Conservation (phyloP, 768 basidiomycete genomes). For the Melanogaster broomeanus region DNA sequence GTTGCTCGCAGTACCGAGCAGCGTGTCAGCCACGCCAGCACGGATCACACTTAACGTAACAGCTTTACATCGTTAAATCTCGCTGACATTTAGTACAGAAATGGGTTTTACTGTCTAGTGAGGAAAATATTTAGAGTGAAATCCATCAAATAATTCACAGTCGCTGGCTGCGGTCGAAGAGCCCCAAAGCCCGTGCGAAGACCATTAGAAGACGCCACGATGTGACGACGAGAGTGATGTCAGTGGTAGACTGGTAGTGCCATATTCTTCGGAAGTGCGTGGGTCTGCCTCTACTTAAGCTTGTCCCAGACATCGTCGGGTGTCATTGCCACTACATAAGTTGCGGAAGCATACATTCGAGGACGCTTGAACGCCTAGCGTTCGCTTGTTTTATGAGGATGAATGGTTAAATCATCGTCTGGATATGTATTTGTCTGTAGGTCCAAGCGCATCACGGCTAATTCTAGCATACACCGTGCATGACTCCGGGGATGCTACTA, state of each 20-base stretch:
- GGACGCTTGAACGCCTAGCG: no score
- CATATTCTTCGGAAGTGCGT: slow-evolving; percentile 41
- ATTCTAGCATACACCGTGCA: neutral
- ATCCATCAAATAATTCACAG: slow-evolving; percentile 40
- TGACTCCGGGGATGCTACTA: neutral
- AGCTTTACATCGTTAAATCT: no score
- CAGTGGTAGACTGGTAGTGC: slow-evolving; percentile 50
- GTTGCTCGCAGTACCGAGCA: no score
- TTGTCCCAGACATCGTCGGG: no score
- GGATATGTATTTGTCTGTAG: neutral
- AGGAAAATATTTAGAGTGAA: slow-evolving; percentile 45
- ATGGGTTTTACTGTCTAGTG: no score
- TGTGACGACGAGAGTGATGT: slow-evolving; percentile 55
- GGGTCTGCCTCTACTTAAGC: no score
- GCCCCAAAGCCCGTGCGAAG: slow-evolving; percentile 43
- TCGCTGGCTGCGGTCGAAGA: slow-evolving; percentile 36
- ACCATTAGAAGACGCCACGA: slow-evolving; percentile 52
- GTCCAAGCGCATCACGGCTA: neutral
- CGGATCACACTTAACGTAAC: no score
- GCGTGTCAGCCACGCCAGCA: neutral
- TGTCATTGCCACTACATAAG: no score
- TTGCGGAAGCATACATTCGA: no score
- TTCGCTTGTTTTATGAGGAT: no score
- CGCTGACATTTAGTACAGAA: no score
- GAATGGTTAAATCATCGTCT: neutral